Conservation (phyloP, 2,329 filamentous ascomycete species). For the Onygenales sp. region DNA sequence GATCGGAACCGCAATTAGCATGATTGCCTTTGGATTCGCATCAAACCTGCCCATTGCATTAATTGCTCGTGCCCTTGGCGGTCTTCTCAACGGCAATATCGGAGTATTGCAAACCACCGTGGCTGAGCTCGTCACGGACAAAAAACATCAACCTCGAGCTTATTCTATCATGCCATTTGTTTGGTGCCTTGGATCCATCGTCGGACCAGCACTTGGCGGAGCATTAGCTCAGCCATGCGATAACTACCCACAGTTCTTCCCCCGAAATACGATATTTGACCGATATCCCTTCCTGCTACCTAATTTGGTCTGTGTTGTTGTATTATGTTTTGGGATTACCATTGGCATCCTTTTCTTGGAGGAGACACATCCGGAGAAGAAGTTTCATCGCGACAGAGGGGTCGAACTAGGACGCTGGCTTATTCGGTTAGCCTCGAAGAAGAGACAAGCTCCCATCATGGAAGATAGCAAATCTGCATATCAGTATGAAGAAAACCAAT, state of each 20-base stretch:
- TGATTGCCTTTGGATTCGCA: conserved; percentile 85
- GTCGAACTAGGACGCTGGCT: conserved; percentile 68
- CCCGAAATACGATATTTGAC: conserved; percentile 68
- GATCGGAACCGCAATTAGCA: conserved; percentile 82
- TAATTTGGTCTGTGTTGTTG: conserved; percentile 78
- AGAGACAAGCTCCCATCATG: conserved; percentile 11
- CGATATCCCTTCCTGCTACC: conserved; percentile 82
- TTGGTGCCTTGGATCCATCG: conserved; percentile 93
- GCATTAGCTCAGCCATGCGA: conserved; percentile 77
- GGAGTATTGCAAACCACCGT: conserved; percentile 93
- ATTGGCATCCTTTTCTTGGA: conserved; percentile 82
- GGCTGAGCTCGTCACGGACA: conserved; percentile 82
- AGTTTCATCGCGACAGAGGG: conserved; percentile 64
- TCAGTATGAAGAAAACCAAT: conserved; percentile 3
- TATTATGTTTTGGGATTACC: conserved; percentile 65
- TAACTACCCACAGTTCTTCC: conserved; percentile 68
- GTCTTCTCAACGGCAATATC: conserved; percentile 91
- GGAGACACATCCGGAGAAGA: conserved; percentile 83
- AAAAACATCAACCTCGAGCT: conserved; percentile 86
- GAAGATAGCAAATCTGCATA: conserved; percentile 49
- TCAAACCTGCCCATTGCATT: conserved; percentile 73
- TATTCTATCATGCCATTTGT: conserved; percentile 98
- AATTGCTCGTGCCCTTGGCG: conserved; percentile 78
- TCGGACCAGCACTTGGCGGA: conserved; percentile 86
- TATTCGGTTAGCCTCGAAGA: conserved; percentile 17